Percentiles rank a stretch among this genome's conserved stretches.
Conservation (phyloP, 805 yeast species). For the Pichia californica region DNA sequence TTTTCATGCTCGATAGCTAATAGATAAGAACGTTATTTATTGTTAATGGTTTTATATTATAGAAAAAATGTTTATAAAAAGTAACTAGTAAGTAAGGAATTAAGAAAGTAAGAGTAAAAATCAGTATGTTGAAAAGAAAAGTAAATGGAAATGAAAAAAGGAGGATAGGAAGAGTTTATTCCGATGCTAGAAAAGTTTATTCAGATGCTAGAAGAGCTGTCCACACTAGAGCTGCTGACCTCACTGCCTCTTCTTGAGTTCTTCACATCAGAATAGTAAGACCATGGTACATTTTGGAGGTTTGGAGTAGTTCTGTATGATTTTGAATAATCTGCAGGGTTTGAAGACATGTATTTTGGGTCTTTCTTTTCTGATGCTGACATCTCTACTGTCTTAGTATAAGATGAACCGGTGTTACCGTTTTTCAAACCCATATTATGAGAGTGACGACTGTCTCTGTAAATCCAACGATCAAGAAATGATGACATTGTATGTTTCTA, state of each 20-base stretch:
- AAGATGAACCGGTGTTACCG: conserved; percentile 23
- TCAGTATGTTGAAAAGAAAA: too few species aligned
- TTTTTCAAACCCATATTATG: conserved; percentile 16
- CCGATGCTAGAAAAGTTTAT: too few species aligned
- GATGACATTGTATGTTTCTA: conserved; percentile 21
- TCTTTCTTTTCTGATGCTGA: not conserved
- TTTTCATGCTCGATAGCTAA: too few species aligned
- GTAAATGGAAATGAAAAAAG: too few species aligned
- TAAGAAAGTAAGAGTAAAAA: too few species aligned
- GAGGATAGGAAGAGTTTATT: too few species aligned
- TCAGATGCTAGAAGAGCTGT: not conserved
- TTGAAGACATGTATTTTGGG: conserved; percentile 19
- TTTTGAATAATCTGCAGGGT: conserved; percentile 16
- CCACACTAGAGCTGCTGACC: not conserved
- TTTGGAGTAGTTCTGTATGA: conserved; percentile 21
- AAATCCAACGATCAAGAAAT: conserved; percentile 31
- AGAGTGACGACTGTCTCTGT: conserved; percentile 15
- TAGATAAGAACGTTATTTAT: too few species aligned
- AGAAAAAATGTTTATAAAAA: too few species aligned
- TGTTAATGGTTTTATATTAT: too few species aligned
- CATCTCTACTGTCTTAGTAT: not conserved
- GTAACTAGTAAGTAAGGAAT: too few species aligned
- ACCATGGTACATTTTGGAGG: conserved; percentile 25
- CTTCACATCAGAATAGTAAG: conserved; percentile 18
- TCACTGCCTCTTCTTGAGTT: conserved; percentile 1